phyloP scores from a whole-genome alignment of 2,329 filamentous ascomycete species.

The Westerdykella ornata region DNA sequence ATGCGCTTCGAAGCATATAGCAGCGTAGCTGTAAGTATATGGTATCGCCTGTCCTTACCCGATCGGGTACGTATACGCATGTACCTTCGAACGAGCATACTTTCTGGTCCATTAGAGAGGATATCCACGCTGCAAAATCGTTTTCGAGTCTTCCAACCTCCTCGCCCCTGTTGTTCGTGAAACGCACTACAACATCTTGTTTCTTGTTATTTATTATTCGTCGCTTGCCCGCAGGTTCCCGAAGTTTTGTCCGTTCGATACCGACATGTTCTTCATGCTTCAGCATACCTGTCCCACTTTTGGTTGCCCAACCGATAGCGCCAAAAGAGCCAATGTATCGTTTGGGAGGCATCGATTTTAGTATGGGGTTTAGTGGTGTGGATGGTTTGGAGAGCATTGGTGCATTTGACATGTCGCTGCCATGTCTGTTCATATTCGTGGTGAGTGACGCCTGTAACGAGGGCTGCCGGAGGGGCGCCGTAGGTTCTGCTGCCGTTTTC shows the following conservation, averaged over 20 bases:
- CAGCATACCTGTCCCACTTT: conserved; percentile 67
- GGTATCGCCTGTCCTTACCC: conserved; percentile 81
- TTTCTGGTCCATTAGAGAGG: conserved; percentile 81
- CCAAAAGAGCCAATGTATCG: conserved; percentile 90
- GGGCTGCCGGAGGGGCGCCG: conserved; percentile 13
- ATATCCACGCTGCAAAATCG: conserved; percentile 86
- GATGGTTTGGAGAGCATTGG: conserved; percentile 15
- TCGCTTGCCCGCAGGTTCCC: conserved; percentile 43
- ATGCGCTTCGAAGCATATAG: conserved; percentile 67
- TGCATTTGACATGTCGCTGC: conserved; percentile 19
- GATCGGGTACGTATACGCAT: conserved; percentile 84
- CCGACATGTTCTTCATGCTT: conserved; percentile 75
- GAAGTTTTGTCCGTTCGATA: conserved; percentile 79
- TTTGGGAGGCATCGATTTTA: conserved; percentile 46
- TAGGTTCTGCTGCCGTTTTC: conserved; percentile 35
- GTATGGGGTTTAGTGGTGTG: conserved; percentile 12
- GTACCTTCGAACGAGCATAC: conserved; percentile 80
- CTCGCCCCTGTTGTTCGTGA: conserved; percentile 69
- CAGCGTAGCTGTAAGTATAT: conserved; percentile 84
- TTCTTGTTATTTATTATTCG: conserved; percentile 55
- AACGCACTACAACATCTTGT: conserved; percentile 82
- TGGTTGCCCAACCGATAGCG: conserved; percentile 84
- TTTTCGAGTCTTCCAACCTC: conserved; percentile 84
- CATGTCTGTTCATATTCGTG: conserved; percentile 21
- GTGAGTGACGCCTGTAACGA: conserved; percentile 16